Conservation (phyloP, 1,284 basidiomycete genomes). For the Fistulinella staudtii region DNA sequence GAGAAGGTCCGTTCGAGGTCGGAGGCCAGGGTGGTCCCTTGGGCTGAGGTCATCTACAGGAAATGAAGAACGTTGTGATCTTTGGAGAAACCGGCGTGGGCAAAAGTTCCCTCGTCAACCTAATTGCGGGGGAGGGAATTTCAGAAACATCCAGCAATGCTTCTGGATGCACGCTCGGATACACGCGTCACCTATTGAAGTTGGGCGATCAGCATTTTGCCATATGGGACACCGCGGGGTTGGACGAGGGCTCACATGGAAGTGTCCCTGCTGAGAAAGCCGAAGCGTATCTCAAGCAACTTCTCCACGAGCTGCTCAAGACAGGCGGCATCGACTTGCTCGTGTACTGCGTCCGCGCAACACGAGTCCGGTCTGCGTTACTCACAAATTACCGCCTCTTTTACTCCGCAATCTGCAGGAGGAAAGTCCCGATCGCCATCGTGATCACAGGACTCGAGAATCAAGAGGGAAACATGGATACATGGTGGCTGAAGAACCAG, state of each 20-base stretch:
- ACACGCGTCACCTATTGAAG: conserved; percentile 12
- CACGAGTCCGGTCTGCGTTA: conserved; percentile 25
- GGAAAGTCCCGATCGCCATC: conserved; percentile 28
- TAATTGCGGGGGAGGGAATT: conserved; percentile 17
- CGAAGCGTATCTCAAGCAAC: conserved; percentile 26
- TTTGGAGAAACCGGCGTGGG: conserved; percentile 30
- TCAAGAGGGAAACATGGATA: conserved; percentile 26
- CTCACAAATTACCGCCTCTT: conserved; percentile 29
- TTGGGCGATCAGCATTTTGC: conserved; percentile 10
- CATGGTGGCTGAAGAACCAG: conserved; percentile 23
- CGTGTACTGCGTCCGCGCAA: conserved; percentile 29
- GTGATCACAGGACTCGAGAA: conserved; percentile 31
- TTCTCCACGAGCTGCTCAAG: conserved; percentile 24
- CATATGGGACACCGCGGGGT: conserved; percentile 30
- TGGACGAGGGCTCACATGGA: conserved; percentile 26
- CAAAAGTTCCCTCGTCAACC: conserved; percentile 27
- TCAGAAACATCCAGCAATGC: conserved; percentile 24
- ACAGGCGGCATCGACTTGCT: conserved; percentile 23
- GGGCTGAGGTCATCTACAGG: neutral
- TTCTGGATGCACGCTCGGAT: conserved; percentile 24
- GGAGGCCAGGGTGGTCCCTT: too few species aligned
- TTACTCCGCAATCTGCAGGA: conserved; percentile 32
- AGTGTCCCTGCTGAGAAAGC: conserved; percentile 26
- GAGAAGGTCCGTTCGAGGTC: conserved; percentile 14
- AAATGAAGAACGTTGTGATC: conserved; percentile 23